Conservation (phyloP, 305 asterid genomes). For the Solanum hybrid region DNA sequence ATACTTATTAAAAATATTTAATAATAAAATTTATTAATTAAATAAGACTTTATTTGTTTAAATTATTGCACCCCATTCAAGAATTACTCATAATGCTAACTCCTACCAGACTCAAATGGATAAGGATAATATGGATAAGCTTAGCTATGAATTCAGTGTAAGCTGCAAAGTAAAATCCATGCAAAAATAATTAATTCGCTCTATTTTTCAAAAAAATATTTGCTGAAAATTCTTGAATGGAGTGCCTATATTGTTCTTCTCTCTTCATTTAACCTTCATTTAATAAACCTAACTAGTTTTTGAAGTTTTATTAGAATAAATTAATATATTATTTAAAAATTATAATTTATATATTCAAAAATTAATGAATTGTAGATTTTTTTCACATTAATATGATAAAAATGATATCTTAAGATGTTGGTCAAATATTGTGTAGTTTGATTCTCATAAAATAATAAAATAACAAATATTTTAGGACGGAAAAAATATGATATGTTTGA, state of each 20-base stretch:
- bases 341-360: not conserved
- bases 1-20: not conserved
- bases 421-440: not conserved
- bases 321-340: not conserved
- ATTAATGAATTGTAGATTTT: not conserved
- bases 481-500: not conserved
- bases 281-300: not conserved
- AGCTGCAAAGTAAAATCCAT: not conserved
- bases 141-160: slow-evolving; percentile 1
- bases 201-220: not conserved
- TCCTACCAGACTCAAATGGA: slow-evolving; percentile 1
- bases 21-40: not conserved
- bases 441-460: no score
- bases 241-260: slow-evolving; percentile 29
- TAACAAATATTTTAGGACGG: not conserved
- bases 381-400: not conserved
- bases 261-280: not conserved
- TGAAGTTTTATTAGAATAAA: not conserved
- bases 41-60: not conserved
- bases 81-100: not conserved
- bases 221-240: slow-evolving; percentile 22
- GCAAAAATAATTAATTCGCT: slow-evolving; percentile 7
- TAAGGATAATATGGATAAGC: slow-evolving; percentile 7
- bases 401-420: not conserved
- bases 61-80: not conserved